Base-by-base conservation (phyloP, 176 grass and related monocot species). In the Aegilops tauschii region DNA sequence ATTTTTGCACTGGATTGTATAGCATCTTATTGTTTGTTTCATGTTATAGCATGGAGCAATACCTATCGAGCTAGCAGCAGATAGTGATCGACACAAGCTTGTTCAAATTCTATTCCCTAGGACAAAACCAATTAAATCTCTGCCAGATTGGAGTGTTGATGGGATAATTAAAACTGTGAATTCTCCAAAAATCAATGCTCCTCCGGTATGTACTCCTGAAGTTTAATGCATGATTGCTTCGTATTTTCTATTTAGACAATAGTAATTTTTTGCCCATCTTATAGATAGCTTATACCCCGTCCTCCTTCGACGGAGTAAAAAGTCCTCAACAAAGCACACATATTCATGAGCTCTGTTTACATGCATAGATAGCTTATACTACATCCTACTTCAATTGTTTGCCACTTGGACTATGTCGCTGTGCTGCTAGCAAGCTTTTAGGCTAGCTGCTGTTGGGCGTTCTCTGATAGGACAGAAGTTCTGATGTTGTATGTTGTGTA, bases 71-170 rank as follows among this genome's bases (percentile, higher is more conserved):
- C 18, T 77, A 23, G 86, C 90, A 56, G 90, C 90, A 67, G 17
- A 12, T 83, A 32, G 5, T 32, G 59, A 50, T 65, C 40, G 61
- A 69, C 76, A 30, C 65, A 81, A 80, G 37, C 25, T 74, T 81
- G 86, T 91, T 13, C 74, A 91, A 85, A 85, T 85, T 76, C 34
- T 88, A 12, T 85, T 91, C 47, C 68, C 79, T 78, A 8, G 3
- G 69, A 83, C 77, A 80, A 79, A 61, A 64, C 83, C 81, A 39
- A 56, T 87, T 35, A 9, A 63, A 83, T 75, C 56, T 66, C 9
- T 80, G 17, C 66, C 39, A 66, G 34, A 64, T 84, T 76, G 82
- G 35, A 84, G 23, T 84, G 69, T 76, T 76, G 54, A 76, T 14
- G 82, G 82, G 59, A 84, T 64, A 84, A 39, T 84, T 73, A 44